Evolutionary conservation across 225 moss, liverwort and hornwort genomes (phyloP), one percentile per base, ranked within the genome.

Genomic region (Sphagnum tenellum): DNA sequence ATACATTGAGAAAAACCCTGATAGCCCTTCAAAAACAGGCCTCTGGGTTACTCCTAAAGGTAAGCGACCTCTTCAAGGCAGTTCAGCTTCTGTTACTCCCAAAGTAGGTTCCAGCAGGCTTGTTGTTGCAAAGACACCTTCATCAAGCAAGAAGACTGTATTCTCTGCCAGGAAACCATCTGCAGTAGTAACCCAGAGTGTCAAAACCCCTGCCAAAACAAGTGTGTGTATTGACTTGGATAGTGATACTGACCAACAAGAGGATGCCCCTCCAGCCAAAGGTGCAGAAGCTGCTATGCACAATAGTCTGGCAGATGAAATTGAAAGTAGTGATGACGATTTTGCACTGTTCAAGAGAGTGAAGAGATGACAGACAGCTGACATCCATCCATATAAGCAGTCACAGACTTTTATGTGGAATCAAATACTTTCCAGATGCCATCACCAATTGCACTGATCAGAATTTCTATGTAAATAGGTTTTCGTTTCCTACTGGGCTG

Each of bases 181-280:
- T 52, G 75, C 76, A 45, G 11, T 14, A 56, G 61, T 57, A 63
- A 68, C 68, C 45, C 71, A 73, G 52, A 50, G 66, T 46, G 67
- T 49, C 46, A 73, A 64, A 51, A 46, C 60, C 12, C 61, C 69
- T 63, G 48, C 70, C 67, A 70, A 64, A 57, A 58, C 14, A 56
- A 77, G 68, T 61, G 77, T 72, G 57, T 89, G 76, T 69, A 89
- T 94, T 59, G 73, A 90, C 62, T 89, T 94, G 60, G 90, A 82
- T 63, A 81, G 76, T 66, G 90, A 88, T 53, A 90, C 84, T 71
- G 93, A 94, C 61, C 70, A 74, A 50, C 82, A 73, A 51, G 72
- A 55, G 59, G 56, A 5, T 68, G 63, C 52, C 61, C 70, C 55
- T 70, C 63, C 12, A 65, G 63, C 47, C 46, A 71, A 74, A 46